Conservation (phyloP, 306 rosid genomes). For the Lablab purpureus region DNA sequence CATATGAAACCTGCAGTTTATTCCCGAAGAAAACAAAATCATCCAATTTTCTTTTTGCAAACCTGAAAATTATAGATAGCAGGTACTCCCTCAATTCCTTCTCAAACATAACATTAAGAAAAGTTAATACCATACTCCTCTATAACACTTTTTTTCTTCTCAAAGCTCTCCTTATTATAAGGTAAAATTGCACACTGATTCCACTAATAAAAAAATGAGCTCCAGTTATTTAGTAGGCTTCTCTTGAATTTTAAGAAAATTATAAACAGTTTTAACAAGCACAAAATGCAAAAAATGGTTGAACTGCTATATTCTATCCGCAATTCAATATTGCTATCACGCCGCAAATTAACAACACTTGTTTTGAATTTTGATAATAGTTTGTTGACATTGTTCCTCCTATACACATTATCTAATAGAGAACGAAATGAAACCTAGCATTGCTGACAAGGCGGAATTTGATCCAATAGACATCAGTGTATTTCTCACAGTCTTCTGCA, state of each 20-base stretch:
- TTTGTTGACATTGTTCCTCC: neutral
- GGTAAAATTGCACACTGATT: neutral
- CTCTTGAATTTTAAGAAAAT: neutral
- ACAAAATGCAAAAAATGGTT: neutral
- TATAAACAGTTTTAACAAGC: neutral
- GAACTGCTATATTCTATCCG: neutral
- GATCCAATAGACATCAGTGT: constrained; percentile 89
- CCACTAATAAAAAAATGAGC: neutral
- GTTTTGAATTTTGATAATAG: neutral
- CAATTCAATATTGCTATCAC: neutral
- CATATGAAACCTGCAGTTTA: constrained; percentile 75
- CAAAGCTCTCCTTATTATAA: neutral
- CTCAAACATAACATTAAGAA: constrained; percentile 28
- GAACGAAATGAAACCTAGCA: constrained; percentile 62
- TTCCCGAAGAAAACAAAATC: constrained; percentile 87
- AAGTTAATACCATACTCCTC: neutral
- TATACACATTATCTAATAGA: neutral
- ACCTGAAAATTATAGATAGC: constrained; percentile 56
- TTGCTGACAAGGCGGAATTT: constrained; percentile 75
- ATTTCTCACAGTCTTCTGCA: constrained; percentile 84
- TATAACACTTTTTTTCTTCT: neutral
- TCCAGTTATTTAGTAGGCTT: neutral
- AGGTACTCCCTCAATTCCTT: constrained; percentile 32
- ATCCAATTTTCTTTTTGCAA: constrained; percentile 88
- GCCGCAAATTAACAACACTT: neutral